Conservation (phyloP, 805 yeast species). For the Metschnikowia sp. region DNA sequence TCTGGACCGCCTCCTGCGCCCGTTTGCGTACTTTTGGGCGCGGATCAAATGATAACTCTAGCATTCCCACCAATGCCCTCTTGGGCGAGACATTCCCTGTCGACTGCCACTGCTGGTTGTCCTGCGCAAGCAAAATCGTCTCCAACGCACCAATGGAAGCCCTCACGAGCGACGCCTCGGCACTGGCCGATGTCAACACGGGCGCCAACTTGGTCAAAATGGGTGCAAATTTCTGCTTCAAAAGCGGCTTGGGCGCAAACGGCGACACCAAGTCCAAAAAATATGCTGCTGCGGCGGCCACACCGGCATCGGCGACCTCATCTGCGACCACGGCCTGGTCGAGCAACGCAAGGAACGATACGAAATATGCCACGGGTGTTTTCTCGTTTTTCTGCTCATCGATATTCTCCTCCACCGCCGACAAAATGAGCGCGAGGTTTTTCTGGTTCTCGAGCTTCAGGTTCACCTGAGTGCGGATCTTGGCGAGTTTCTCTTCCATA, state of each 20-base stretch:
- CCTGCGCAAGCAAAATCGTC: conserved; percentile 74
- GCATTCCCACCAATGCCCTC: conserved; percentile 74
- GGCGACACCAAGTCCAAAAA: conserved; percentile 79
- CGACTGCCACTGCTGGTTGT: conserved; percentile 69
- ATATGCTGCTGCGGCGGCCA: conserved; percentile 77
- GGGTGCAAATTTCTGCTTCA: conserved; percentile 72
- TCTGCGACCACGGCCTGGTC: conserved; percentile 63
- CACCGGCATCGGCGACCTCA: conserved; percentile 51
- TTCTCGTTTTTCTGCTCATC: conserved; percentile 58
- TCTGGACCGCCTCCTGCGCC: conserved; percentile 83
- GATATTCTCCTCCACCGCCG: conserved; percentile 88
- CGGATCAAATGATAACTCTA: conserved; percentile 77
- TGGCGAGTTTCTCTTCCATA: conserved; percentile 60
- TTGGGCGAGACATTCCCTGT: conserved; percentile 63
- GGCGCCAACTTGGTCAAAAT: conserved; percentile 80
- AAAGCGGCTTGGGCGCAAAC: conserved; percentile 61
- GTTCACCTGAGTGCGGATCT: conserved; percentile 64
- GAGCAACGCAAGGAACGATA: conserved; percentile 75
- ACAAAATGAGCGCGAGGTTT: conserved; percentile 74
- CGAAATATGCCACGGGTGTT: conserved; percentile 78
- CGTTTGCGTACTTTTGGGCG: conserved; percentile 95
- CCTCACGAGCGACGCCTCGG: conserved; percentile 77
- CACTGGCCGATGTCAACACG: conserved; percentile 60
- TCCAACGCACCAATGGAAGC: conserved; percentile 87
- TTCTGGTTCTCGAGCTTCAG: conserved; percentile 88